phyloP scores from a whole-genome alignment of 192 early-diverging fungal species.

The Geosiphon pyriformis region DNA sequence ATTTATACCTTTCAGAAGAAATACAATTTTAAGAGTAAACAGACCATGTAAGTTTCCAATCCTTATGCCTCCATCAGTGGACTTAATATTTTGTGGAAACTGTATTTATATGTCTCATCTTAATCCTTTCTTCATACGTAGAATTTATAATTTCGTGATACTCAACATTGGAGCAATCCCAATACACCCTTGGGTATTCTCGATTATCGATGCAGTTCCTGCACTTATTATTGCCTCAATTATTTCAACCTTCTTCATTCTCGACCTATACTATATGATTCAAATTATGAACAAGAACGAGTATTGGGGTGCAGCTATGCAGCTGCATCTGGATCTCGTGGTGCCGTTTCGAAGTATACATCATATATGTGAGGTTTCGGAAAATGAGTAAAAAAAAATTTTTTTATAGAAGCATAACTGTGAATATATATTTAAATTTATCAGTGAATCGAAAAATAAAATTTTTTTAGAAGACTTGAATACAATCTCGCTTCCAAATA shows the following conservation, averaged over 20 bases:
- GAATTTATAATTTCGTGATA: background rate
- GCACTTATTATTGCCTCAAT: background rate
- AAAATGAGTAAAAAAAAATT: background rate
- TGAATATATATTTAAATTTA: too few relatives aligned
- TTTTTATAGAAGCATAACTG: too few relatives aligned
- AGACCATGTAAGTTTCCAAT: conserved; percentile 15
- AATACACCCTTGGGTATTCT: background rate
- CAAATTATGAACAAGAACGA: conserved; percentile 13
- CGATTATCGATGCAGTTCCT: conserved; percentile 2
- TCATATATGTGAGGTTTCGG: conserved; percentile 20
- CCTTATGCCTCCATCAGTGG: background rate
- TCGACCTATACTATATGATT: conserved; percentile 22
- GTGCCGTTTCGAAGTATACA: conserved; percentile 17
- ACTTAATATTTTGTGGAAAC: background rate
- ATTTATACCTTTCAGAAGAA: conserved; percentile 2
- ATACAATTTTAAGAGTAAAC: conserved; percentile 12
- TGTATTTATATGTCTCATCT: background rate
- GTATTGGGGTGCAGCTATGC: conserved; percentile 16
- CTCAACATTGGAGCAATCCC: background rate
- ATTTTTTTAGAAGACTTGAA: too few relatives aligned
- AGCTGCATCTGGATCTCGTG: conserved; percentile 18
- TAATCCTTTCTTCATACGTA: background rate
- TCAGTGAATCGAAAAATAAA: too few relatives aligned
- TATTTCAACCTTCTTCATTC: conserved; percentile 10
- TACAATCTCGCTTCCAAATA: too few relatives aligned